A percentile compares a stretch with the other conserved stretches of the same genome.
Conservation (phyloP, 2,329 filamentous ascomycete genomes). For the Trichoderma sp. region DNA sequence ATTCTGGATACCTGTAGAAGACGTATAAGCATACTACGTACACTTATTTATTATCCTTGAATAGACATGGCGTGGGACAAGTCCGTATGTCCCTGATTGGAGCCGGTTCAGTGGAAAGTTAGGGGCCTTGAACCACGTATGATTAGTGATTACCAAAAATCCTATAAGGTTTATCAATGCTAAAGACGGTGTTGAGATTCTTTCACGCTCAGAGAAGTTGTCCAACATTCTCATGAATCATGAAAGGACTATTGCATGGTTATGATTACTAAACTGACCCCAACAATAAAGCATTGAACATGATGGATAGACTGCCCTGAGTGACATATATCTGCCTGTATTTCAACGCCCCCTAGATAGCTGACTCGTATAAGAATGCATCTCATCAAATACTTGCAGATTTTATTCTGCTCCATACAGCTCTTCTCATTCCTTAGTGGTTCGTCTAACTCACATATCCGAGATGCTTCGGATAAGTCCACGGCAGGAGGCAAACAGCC, state of each 20-base stretch:
- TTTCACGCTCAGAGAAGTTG: background rate
- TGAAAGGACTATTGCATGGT: background rate
- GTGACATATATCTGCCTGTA: no score
- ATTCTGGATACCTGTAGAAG: background rate
- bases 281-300: background rate
- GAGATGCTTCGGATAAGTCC: background rate
- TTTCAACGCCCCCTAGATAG: background rate
- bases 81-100: background rate
- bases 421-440: background rate
- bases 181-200: background rate
- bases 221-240: background rate
- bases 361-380: background rate
- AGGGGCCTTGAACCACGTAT: background rate
- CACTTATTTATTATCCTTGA: background rate
- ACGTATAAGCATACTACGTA: background rate
- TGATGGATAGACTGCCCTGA: background rate
- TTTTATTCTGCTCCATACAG: background rate
- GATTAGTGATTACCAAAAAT: background rate
- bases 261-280: background rate
- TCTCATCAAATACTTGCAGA: background rate
- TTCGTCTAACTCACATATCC: background rate
- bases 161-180: background rate
- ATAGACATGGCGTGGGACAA: background rate
- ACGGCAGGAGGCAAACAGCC: background rate
- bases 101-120: background rate